Evolutionary conservation across 228 moss, liverwort and hornwort genomes (phyloP).

Genomic region (Sphagnum magellanicum): DNA sequence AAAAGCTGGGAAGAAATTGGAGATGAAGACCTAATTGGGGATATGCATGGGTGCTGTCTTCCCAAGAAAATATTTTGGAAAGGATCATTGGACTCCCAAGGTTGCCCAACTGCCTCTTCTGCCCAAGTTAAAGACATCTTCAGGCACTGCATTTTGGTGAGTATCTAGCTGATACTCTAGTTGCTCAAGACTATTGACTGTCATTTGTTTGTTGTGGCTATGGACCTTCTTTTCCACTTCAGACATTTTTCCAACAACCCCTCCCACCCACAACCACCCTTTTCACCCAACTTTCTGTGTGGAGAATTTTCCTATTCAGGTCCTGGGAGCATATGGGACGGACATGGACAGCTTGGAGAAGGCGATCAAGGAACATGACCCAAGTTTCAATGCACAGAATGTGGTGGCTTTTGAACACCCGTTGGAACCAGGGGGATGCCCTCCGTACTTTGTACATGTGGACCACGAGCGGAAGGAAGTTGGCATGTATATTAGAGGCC

Average conservation of each 20-base stretch:
- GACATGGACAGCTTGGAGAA: constrained; percentile 40
- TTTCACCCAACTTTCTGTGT: no score
- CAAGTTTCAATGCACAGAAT: constrained; percentile 29
- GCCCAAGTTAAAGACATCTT: constrained; percentile 46
- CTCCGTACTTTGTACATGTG: constrained; percentile 59
- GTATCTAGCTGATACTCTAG: no score
- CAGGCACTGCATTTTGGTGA: constrained; percentile 42
- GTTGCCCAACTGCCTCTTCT: constrained; percentile 40
- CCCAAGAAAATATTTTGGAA: constrained; percentile 37
- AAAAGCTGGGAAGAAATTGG: constrained; percentile 38
- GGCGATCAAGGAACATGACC: constrained; percentile 43
- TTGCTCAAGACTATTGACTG: no score
- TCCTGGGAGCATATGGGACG: constrained; percentile 60
- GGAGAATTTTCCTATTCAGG: constrained; percentile 8
- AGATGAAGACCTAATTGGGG: constrained; percentile 31
- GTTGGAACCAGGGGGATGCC: constrained; percentile 27
- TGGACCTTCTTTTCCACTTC: no score
- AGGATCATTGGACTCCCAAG: constrained; percentile 65
- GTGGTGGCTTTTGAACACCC: constrained; percentile 55
- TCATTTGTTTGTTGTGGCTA: no score
- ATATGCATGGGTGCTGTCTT: constrained; percentile 10
- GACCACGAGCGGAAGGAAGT: constrained; percentile 53
- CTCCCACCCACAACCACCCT: no score
- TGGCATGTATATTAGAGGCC: constrained; percentile 66
- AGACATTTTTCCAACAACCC: no score